Conservation (phyloP, 2,329 filamentous ascomycete species). For the Fusarium incarnatum region DNA sequence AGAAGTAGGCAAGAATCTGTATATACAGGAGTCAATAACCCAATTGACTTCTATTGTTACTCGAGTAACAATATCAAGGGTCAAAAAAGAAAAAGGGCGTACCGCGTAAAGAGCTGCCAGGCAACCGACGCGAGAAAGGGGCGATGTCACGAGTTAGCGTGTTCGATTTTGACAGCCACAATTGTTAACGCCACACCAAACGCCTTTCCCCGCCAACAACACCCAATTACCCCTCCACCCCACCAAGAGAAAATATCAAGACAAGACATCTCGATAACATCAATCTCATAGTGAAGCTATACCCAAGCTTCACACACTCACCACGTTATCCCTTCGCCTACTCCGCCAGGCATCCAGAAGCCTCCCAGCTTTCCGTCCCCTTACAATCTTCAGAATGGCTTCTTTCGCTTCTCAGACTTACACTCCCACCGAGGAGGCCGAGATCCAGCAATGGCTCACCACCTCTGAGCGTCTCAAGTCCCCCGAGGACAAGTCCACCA, state of each 20-base stretch:
- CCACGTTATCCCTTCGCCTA: conserved; percentile 59
- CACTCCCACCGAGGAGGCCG: conserved; percentile 81
- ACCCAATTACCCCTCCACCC: conserved; percentile 42
- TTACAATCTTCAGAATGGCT: conserved; percentile 65
- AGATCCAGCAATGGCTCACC: conserved; percentile 90
- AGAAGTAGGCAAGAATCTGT: neutral
- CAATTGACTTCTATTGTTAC: neutral
- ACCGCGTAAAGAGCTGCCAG: conserved; percentile 41
- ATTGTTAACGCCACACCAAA: neutral
- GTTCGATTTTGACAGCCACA: conserved; percentile 19
- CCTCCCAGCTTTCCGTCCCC: conserved; percentile 54
- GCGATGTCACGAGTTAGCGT: conserved; percentile 51
- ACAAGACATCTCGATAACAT: conserved; percentile 13
- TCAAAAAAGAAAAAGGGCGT: conserved; percentile 8
- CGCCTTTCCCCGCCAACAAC: conserved; percentile 9
- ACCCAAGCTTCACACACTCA: conserved; percentile 42
- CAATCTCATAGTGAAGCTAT: conserved; percentile 40
- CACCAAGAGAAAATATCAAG: conserved; percentile 41
- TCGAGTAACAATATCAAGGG: conserved; percentile 20
- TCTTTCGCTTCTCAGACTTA: conserved; percentile 76
- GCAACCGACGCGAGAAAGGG: conserved; percentile 51
- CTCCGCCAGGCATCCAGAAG: conserved; percentile 49
- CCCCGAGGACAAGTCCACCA: conserved; percentile 70
- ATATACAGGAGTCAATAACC: neutral
- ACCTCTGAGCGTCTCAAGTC: conserved; percentile 75